Evolutionary conservation across 306 rosid genomes (phyloP), one percentile per base, ranked within the genome.

Genomic region (Mimosa bimucronata): DNA sequence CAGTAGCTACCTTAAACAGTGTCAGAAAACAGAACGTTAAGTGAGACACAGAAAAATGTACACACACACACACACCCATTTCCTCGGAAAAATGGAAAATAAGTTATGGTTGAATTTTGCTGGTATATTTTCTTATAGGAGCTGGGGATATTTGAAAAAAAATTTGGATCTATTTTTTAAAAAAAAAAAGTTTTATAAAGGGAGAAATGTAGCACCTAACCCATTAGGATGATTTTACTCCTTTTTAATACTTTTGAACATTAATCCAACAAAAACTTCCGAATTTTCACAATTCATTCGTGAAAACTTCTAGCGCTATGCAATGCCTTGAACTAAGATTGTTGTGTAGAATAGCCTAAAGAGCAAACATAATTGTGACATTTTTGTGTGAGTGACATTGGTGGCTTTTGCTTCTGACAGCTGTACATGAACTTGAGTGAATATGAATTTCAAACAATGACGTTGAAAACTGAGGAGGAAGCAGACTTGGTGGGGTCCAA

Each of bases 11-110:
- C 82, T 69, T 67, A 73, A 29, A 74, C 19, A 25, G 70, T 85
- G 93, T 91, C 94, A 78, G 87, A 65, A 77, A 80, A 68, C 88
- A 82, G 88, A 87, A 82, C 79, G 77, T 81, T 79, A 82, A 66
- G 74, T 38, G 42, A 30, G 3, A 64, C 9, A 71, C 3, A 73
- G 50, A 45, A 53, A 78, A 62, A 28, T 1, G 31, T 15, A 11
- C 50, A 13, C 37, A 16, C 13, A 61, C 6, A 23, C 2, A 28
- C n/a, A 61, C 4, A 28, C 6, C 38, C 38, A 14, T 61, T 60
- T 60, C 19, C 14, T 15, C 65, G 3, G 30, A 25, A 23, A 15
- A 58, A 58, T 58, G 65, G 9, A 25, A 3, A 3, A 7, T 42
- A 11, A 42, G 48, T 42, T 11, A 42, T 7, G 4, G 4, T 42